phyloP scores from a whole-genome alignment of 371 early-diverging fungal genomes.

The Mortierella sp. region DNA sequence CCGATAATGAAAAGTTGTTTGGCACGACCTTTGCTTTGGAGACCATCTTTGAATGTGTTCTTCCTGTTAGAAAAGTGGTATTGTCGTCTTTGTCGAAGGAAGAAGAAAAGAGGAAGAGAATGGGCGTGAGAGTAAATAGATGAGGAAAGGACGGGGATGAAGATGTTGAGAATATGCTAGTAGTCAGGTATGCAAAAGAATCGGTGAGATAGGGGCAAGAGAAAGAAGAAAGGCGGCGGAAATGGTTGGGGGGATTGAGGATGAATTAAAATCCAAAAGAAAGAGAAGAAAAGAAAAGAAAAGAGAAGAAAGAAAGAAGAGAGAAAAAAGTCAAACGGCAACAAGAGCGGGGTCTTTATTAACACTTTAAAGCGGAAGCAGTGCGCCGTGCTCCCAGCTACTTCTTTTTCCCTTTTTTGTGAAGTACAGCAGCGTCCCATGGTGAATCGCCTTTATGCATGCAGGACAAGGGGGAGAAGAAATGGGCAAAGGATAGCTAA shows the following conservation, averaged over 20 bases:
- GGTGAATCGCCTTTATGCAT: not conserved
- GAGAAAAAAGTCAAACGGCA: not conserved
- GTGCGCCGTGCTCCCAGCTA: not conserved
- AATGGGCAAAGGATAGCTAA: not conserved
- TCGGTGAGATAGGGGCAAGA: not conserved
- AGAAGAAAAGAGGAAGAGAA: not conserved
- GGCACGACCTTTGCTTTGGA: slow-evolving; percentile 10
- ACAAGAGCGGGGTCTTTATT: not conserved
- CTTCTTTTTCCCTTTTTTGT: not conserved
- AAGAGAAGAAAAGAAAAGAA: not conserved
- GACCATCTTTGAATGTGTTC: not conserved
- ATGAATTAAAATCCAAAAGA: not conserved
- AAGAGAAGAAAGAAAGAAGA: not conserved
- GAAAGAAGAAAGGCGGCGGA: not conserved
- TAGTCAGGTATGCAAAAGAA: not conserved
- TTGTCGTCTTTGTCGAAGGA: not conserved
- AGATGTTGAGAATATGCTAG: not conserved
- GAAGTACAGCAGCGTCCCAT: not conserved
- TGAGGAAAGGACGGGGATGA: not conserved
- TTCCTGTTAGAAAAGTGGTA: not conserved
- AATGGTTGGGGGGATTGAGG: slow-evolving; percentile 2
- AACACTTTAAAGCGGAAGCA: too few relatives aligned
- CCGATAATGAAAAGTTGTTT: not conserved
- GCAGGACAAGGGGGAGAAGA: not conserved
- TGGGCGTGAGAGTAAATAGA: not conserved